Base-by-base conservation (phyloP, 2,329 filamentous ascomycete species). In the Geosmithia flava region DNA sequence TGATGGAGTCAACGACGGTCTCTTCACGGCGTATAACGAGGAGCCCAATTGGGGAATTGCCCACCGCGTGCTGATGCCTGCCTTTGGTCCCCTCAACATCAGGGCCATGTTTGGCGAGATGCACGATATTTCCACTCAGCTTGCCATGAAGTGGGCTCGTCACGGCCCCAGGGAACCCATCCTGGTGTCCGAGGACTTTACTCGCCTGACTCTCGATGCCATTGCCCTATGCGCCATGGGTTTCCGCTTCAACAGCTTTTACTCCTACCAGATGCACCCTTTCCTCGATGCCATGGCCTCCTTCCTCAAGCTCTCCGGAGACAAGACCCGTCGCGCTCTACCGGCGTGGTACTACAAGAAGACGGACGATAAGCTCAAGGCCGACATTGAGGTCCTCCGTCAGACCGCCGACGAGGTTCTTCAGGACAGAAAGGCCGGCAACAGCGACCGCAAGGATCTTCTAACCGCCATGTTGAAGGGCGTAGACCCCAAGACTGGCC, bases 221-320 rank as follows among this genome's bases (percentile, higher is more conserved):
- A 72, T 89, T 8, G 81, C 81, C 1, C 70, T 89, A 2, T 84
- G 82, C 59, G 69, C 78, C n/a, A 83, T 86, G 78, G 76, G 76
- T 39, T 83, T 73, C 50, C 78, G 84, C 17, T 88, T 88, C 70
- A 88, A 88, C 63, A 82, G 77, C 1, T 87, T 82, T 62, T 89
- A 88, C 58, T 70, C 71, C 27, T 75, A 85, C 15, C 69, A 78
- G 8, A 66, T 83, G 59, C 85, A 89, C 53, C 83, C 83, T 0
- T 88, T 89, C 54, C 71, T 87, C 40, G 61, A 69, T 44, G 74
- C 79, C 45, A 85, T 87, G 81, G 68, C 69, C 3, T 69, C 69
- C 11, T 73, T 81, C 45, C 66, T 87, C 6, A 57, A 60, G 20
- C 76, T 79, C 51, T 74, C 71, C 3, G 77, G 73, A n/a, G 64